Evolutionary conservation across 1,139 yeast species (phyloP).

Genomic region (Sugiyamaella xylanicola): DNA sequence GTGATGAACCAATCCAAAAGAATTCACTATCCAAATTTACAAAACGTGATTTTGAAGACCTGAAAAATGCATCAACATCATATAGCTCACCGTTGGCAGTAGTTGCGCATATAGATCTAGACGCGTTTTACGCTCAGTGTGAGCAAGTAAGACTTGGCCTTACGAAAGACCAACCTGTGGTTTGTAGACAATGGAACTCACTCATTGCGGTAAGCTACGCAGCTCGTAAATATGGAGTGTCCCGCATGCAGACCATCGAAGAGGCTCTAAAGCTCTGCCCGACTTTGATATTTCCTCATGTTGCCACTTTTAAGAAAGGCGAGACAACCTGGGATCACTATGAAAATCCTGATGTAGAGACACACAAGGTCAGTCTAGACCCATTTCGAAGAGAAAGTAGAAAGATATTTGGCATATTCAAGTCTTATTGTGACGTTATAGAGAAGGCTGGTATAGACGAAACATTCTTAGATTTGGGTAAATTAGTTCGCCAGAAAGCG

Average conservation of each 20-base stretch:
- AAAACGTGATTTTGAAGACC: slow-evolving; percentile 30
- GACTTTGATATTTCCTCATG: slow-evolving; percentile 74
- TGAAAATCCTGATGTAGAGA: slow-evolving; percentile 49
- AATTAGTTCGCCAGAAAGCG: slow-evolving; percentile 47
- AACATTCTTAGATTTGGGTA: slow-evolving; percentile 81
- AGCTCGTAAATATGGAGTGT: slow-evolving; percentile 80
- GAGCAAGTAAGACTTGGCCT: slow-evolving; percentile 77
- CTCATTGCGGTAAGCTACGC: slow-evolving; percentile 81
- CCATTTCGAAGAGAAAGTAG: slow-evolving; percentile 89
- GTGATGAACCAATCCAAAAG: not conserved
- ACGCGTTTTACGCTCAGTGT: slow-evolving; percentile 92
- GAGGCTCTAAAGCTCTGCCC: slow-evolving; percentile 79
- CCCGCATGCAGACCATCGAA: slow-evolving; percentile 70
- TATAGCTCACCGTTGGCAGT: slow-evolving; percentile 68
- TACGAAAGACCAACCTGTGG: slow-evolving; percentile 74
- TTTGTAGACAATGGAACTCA: slow-evolving; percentile 91
- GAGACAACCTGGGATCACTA: slow-evolving; percentile 79
- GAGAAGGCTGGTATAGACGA: slow-evolving; percentile 98
- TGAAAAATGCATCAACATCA: slow-evolving; percentile 30
- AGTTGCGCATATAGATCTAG: slow-evolving; percentile 83
- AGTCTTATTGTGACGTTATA: slow-evolving; percentile 46
- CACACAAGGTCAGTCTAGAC: slow-evolving; percentile 84
- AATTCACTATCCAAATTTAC: slow-evolving; percentile 26
- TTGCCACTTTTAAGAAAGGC: slow-evolving; percentile 91
- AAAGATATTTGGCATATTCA: slow-evolving; percentile 68